Percentiles rank a stretch among this genome's conserved stretches.
Conservation (phyloP, 2,329 filamentous ascomycete genomes). For the Helminthosporium solani region DNA sequence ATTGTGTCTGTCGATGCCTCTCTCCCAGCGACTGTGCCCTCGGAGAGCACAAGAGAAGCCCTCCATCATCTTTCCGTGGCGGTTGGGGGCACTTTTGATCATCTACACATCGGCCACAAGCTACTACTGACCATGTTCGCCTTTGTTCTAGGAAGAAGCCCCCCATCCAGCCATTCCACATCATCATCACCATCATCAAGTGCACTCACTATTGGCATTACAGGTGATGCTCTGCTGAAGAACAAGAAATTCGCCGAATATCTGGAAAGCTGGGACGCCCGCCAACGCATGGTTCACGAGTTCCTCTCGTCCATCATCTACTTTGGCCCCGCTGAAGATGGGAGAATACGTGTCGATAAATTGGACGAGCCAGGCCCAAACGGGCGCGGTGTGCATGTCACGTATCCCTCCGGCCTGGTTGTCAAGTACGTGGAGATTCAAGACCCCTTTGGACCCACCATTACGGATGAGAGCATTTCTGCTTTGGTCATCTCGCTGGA, state of each 20-base stretch:
- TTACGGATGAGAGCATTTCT: slow-evolving; percentile 74
- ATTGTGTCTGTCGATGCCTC: slow-evolving; percentile 29
- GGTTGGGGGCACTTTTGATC: slow-evolving; percentile 93
- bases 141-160: slow-evolving; percentile 60
- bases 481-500: slow-evolving; percentile 85
- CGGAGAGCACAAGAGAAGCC: slow-evolving; percentile 4
- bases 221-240: slow-evolving; percentile 78
- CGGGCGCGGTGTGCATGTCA: slow-evolving; percentile 56
- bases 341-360: slow-evolving; percentile 47
- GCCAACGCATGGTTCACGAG: slow-evolving; percentile 66
- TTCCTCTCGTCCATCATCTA: slow-evolving; percentile 68
- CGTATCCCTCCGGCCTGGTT: slow-evolving; percentile 62
- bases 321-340: slow-evolving; percentile 54
- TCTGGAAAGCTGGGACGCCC: slow-evolving; percentile 76
- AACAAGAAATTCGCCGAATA: slow-evolving; percentile 86
- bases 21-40: slow-evolving; percentile 3
- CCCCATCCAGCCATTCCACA: slow-evolving; percentile 12
- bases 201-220: slow-evolving; percentile 79
- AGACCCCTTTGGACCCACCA: slow-evolving; percentile 87
- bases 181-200: no score
- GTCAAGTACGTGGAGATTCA: slow-evolving; percentile 83
- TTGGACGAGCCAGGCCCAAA: slow-evolving; percentile 50
- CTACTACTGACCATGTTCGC: slow-evolving; percentile 87
- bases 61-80: slow-evolving; percentile 64
- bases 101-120: slow-evolving; percentile 93